Evolutionary conservation across 305 asterid genomes (phyloP).

Genomic region (Fraxinus dipetala): DNA sequence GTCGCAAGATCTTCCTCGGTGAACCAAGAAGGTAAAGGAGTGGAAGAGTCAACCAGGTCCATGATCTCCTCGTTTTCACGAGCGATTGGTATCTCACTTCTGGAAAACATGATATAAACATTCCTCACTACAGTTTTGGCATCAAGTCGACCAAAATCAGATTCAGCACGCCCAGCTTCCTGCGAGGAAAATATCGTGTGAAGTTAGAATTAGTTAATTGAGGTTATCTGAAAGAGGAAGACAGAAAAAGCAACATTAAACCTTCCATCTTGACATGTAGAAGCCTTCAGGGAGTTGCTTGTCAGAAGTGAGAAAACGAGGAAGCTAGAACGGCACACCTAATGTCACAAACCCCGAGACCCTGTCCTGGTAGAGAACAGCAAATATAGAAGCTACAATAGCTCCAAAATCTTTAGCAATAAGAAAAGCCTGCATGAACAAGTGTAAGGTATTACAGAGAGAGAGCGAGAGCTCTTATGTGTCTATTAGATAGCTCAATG

Average conservation of each 20-base stretch:
- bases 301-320: constrained; percentile 9
- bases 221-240: background rate
- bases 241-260: background rate
- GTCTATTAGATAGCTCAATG: background rate
- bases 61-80: constrained; percentile 33
- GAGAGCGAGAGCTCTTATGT: background rate
- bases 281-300: constrained; percentile 38
- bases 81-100: constrained; percentile 34
- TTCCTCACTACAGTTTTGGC: constrained; percentile 33
- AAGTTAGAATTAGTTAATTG: background rate
- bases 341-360: constrained; percentile 40
- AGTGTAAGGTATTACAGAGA: background rate
- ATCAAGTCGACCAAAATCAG: constrained; percentile 34
- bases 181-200: background rate
- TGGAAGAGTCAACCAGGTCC: constrained; percentile 36
- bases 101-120: constrained; percentile 28
- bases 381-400: constrained; percentile 32
- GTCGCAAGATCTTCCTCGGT: constrained; percentile 31
- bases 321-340: constrained; percentile 41
- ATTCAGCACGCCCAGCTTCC: constrained; percentile 46
- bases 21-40: constrained; percentile 37
- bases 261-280: constrained; percentile 54
- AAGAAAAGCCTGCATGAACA: constrained; percentile 33
- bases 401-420: constrained; percentile 50
- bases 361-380: constrained; percentile 46